Conservation (phyloP, 306 rosid species). For the Pterocarpus santalinus region DNA sequence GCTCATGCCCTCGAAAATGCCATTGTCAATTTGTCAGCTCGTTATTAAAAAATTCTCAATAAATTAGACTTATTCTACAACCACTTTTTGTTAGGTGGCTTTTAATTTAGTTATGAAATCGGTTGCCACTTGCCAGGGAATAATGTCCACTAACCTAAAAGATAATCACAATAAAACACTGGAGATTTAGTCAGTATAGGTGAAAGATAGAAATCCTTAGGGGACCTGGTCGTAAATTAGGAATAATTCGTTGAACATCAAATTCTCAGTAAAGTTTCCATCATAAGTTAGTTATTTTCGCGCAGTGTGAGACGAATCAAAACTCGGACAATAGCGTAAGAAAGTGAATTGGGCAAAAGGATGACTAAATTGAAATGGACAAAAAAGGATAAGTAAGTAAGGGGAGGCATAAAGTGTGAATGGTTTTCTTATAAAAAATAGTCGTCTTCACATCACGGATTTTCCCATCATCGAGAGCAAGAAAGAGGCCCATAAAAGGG, state of each 20-base stretch:
- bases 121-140: background rate
- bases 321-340: background rate
- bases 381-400: no score
- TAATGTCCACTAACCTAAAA: background rate
- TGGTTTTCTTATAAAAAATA: background rate
- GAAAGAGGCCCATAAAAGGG: background rate
- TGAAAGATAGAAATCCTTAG: background rate
- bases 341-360: background rate
- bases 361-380: no score
- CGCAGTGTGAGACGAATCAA: background rate
- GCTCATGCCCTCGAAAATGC: background rate
- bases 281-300: background rate
- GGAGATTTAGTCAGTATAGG: slow-evolving; percentile 23
- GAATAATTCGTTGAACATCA: background rate
- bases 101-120: background rate
- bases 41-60: background rate
- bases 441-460: slow-evolving; percentile 14
- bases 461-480: background rate
- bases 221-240: slow-evolving; percentile 2
- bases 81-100: background rate
- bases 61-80: background rate
- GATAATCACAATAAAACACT: background rate
- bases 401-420: background rate
- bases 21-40: background rate
- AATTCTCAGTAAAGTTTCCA: background rate